Base-by-base conservation (phyloP, 129 eudicot species). In the Dittrichia graveolens region DNA sequence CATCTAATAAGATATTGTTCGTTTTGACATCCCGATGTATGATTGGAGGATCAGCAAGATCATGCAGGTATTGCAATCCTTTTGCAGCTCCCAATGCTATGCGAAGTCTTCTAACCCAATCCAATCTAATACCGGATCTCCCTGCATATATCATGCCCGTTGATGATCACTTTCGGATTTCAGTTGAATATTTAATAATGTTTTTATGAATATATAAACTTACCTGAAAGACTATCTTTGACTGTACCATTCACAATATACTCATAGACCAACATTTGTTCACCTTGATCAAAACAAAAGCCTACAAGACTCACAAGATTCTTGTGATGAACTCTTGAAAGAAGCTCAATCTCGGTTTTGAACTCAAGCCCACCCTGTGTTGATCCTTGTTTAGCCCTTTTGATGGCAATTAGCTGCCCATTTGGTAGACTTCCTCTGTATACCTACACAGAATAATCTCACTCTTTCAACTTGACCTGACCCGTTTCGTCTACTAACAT, bases 291-390 rank as follows among this genome's bases (percentile, higher is more conserved):
- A 16, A 85, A 88, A 71, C 95, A 88, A 49, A 88, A 88, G 14
- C 95, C 95, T 52, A 88, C 78, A 8, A 88, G 84, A 76, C 84
- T 81, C 78, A 88, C 95, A 62, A 88, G 81, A 62, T 88, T 88
- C 72, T 71, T 88, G 79, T 88, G 95, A 83, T 88, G 95, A 60
- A 88, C 95, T 60, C 91, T 83, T 6, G 95, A 88, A 63, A 88
- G 88, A 41, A 88, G 91, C 78, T 88, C 95, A 37, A 88, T 88
- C 71, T 88, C 95, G 8, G 88, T 88, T 83, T 88, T 88, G 77
- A 88, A 88, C 84, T 88, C 95, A 0, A 72, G 83, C 7, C 86
- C 86, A 0, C 91, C 88, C 77, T 88, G 95, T 72, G 74, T 65
- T 8, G 91, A 88, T 72, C 83, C 85, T 61, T 79, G 91, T 24